Evolutionary conservation across 1,139 yeast species (phyloP), one percentile per base, ranked within the genome.

Genomic region (Diutina mesorugosa): DNA sequence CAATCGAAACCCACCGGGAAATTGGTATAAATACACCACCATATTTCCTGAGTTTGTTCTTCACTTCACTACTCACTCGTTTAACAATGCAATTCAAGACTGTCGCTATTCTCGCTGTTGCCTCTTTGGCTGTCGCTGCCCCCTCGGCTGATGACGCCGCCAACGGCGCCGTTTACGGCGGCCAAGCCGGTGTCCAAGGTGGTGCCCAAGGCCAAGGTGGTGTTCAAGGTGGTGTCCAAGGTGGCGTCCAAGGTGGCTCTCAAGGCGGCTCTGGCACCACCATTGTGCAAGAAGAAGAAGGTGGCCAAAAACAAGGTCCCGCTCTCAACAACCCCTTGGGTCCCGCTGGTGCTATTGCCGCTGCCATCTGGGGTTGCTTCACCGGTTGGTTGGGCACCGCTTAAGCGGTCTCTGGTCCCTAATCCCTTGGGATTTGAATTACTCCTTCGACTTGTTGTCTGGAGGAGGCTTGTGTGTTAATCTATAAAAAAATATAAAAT

Each of bases 361-460:
- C 51, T 47, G 51, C 51, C 51, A 47, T 47, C 51, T 28, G n/a
- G 35, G 51, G 51, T 10, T 47, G 51, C 38, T n/a, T 47, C 38
- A 47, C 51, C 38, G 51, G 51, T 16, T 47, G 51, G 51, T 35
- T 35, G 41, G n/a, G 41, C n/a, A 35, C 41, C 41, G 41, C 41
- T 10, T 35, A 35, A 12, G 41, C 14, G 41, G 41, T 5, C 41
- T 21, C 3, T 21, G 41, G 41, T 35, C 14, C n/a, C 14, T 10
- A 5, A 4, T 5, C 41, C 41, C 6, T 35, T 10, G 12, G 35
- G 35, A 35, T 10, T 35, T 35, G 41, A 35, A 35, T 35, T 35
- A n/a, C 41, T 9, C 41, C n/a, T 35, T n/a, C 14, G 41, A 35
- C 41, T 32, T 10, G 6, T 35, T 12, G 41, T 35, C 41, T 9